Percentiles rank a stretch among this genome's conserved stretches.
These are phyloP conservation scores for Mortierella sp. DNA, from an alignment of 371 early-diverging fungal genomes.

Conservation along the genomic window DNA sequence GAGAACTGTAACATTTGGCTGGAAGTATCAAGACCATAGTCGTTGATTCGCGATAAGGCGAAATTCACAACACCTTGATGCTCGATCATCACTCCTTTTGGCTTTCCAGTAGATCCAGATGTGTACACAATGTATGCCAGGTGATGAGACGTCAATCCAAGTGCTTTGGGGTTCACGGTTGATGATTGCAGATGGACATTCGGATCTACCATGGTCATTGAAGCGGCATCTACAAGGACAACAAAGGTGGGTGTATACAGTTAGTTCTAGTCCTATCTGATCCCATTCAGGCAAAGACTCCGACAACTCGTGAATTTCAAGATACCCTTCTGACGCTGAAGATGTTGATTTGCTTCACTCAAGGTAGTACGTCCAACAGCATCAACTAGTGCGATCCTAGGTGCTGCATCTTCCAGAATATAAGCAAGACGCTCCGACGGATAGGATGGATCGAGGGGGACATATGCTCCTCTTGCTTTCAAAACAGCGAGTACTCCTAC, in stretches of 20 bases:
- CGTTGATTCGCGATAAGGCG: neutral
- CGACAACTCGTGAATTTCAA: no score
- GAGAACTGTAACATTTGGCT: conserved; percentile 5
- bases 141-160: conserved; percentile 1
- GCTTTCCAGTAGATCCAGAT: conserved; percentile 17
- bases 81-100: conserved; percentile 23
- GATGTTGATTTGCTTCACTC: no score
- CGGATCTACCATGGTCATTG: neutral
- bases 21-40: neutral
- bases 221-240: no score
- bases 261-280: no score
- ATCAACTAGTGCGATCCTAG: no score
- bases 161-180: neutral
- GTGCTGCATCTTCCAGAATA: neutral
- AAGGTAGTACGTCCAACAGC: no score
- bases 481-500: conserved; percentile 5
- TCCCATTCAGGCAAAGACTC: no score
- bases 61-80: conserved; percentile 11
- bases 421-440: neutral
- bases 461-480: conserved; percentile 18
- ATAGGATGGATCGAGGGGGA: conserved; percentile 6
- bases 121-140: conserved; percentile 18
- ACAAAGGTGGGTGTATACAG: no score
- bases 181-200: neutral
- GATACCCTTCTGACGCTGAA: no score